Conservation (phyloP, 2,329 filamentous ascomycete species). For the Pyrenochaeta sp. region DNA sequence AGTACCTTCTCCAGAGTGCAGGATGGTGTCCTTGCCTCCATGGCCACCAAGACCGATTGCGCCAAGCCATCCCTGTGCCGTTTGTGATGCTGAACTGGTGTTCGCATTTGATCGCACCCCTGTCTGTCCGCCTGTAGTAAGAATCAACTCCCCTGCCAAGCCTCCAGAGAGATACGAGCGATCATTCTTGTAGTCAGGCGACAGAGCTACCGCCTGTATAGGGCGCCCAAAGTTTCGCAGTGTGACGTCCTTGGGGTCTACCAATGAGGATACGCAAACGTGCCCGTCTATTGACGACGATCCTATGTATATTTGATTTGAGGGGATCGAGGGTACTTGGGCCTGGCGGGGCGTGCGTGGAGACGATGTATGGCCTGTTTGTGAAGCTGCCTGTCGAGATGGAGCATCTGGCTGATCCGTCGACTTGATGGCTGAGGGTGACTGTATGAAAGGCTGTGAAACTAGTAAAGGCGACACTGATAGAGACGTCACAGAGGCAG, state of each 20-base stretch:
- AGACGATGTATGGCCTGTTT: conserved; percentile 53
- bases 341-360: conserved; percentile 64
- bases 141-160: conserved; percentile 82
- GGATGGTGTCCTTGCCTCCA: conserved; percentile 81
- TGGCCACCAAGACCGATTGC: conserved; percentile 82
- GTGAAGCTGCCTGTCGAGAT: conserved; percentile 43
- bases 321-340: conserved; percentile 75
- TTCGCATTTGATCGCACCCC: conserved; percentile 86
- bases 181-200: conserved; percentile 91
- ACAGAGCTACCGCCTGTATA: conserved; percentile 90
- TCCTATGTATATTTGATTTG: conserved; percentile 91
- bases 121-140: conserved; percentile 81
- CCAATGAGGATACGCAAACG: conserved; percentile 86
- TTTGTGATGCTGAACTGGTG: conserved; percentile 82
- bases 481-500: conserved; percentile 86
- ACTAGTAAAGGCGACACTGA: conserved; percentile 86
- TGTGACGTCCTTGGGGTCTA: conserved; percentile 89
- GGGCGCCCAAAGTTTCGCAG: conserved; percentile 93
- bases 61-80: conserved; percentile 90
- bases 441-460: conserved; percentile 55
- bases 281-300: conserved; percentile 96
- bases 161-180: conserved; percentile 91
- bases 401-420: conserved; percentile 50
- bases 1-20: conserved; percentile 91
- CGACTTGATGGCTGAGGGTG: conserved; percentile 26